These are phyloP conservation scores for Santalum album DNA, from an alignment of 164 flowering plant genomes.

Conservation along the genomic window DNA sequence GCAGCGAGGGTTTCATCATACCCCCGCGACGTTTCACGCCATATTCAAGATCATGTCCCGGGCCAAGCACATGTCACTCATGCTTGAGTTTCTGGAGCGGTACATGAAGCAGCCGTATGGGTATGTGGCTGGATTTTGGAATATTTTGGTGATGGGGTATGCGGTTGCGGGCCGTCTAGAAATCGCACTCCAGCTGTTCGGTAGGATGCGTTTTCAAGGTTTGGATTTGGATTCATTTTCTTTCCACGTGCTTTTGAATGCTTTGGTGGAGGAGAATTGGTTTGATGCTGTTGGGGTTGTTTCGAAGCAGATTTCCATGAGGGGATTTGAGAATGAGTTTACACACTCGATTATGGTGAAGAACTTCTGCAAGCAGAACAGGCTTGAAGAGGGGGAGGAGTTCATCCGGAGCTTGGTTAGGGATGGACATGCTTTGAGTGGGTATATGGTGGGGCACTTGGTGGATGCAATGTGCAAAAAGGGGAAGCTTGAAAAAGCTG, in stretches of 20 bases:
- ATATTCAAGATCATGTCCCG: slow-evolving; percentile 52
- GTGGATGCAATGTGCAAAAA: slow-evolving; percentile 48
- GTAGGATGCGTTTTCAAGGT: slow-evolving; percentile 69
- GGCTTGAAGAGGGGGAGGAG: slow-evolving; percentile 32
- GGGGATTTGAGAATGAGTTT: slow-evolving; percentile 40
- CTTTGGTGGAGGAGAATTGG: slow-evolving; percentile 48
- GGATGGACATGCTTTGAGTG: slow-evolving; percentile 12
- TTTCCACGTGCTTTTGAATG: slow-evolving; percentile 71
- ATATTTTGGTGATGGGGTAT: slow-evolving; percentile 68
- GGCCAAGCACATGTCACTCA: slow-evolving; percentile 35
- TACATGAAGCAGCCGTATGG: slow-evolving; percentile 8
- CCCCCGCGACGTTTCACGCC: slow-evolving; percentile 52
- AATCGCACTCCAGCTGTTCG: slow-evolving; percentile 64
- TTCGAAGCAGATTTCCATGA: slow-evolving; percentile 33
- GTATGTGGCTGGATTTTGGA: slow-evolving; percentile 29
- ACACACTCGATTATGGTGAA: slow-evolving; percentile 49
- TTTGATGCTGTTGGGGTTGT: slow-evolving; percentile 42
- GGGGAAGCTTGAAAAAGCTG: slow-evolving; percentile 32
- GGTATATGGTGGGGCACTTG: slow-evolving; percentile 20
- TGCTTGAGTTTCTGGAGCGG: slow-evolving; percentile 42
- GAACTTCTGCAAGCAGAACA: slow-evolving; percentile 41
- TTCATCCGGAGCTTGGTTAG: slow-evolving; percentile 28
- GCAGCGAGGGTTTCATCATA: slow-evolving; percentile 54
- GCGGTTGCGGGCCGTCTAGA: slow-evolving; percentile 61
- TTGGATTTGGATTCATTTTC: slow-evolving; percentile 47